A percentile compares a stretch with the other conserved stretches of the same genome.
Conservation (phyloP, 2,329 filamentous ascomycete genomes). For the Trematosphaeria pertusa region DNA sequence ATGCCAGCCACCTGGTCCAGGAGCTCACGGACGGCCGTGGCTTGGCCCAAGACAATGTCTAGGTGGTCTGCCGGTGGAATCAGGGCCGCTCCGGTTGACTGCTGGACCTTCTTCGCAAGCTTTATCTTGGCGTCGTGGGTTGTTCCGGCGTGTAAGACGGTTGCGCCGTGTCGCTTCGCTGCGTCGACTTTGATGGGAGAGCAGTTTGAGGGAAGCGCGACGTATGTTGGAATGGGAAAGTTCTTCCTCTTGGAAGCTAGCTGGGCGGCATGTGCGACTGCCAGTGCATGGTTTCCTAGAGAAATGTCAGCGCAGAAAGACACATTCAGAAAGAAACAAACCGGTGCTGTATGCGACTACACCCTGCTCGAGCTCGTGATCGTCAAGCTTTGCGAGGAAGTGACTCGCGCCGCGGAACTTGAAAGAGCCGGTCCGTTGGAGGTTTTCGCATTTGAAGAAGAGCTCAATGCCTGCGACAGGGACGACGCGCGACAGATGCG, state of each 20-base stretch:
- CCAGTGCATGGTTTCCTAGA: slow-evolving; percentile 18
- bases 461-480: slow-evolving; percentile 1
- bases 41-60: slow-evolving; percentile 17
- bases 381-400: slow-evolving; percentile 9
- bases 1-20: slow-evolving; percentile 7
- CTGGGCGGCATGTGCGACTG: slow-evolving; percentile 14
- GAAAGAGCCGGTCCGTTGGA: slow-evolving; percentile 18
- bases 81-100: slow-evolving; percentile 8
- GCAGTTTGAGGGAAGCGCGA: slow-evolving; percentile 14
- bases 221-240: slow-evolving; percentile 10
- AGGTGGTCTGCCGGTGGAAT: slow-evolving; percentile 14
- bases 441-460: slow-evolving; percentile 20
- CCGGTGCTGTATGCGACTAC: slow-evolving; percentile 18
- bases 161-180: slow-evolving; percentile 7
- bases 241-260: not conserved
- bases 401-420: slow-evolving; percentile 18
- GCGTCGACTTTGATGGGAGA: slow-evolving; percentile 8
- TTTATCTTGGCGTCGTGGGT: slow-evolving; percentile 2
- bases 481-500: not conserved
- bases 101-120: slow-evolving; percentile 3
- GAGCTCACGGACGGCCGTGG: slow-evolving; percentile 13
- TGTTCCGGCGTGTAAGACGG: slow-evolving; percentile 6
- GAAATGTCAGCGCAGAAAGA: not conserved
- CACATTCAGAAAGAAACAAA: not conserved
- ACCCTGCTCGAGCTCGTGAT: slow-evolving; percentile 9